phyloP scores from a whole-genome alignment of 1,284 basidiomycete genomes.

The Puccinia novopanici region DNA sequence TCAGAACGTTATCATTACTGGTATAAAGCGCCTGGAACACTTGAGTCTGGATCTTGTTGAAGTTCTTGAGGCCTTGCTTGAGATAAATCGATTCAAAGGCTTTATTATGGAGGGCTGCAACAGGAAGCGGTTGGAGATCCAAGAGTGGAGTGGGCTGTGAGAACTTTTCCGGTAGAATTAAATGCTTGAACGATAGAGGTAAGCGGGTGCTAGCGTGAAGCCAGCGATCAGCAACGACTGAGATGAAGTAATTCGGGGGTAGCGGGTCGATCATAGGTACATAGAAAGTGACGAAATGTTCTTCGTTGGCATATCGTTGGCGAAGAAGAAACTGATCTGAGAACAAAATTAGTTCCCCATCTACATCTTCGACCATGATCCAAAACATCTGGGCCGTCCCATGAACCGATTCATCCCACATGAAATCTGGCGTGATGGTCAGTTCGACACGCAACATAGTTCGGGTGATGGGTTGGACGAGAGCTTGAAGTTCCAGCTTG shows the following conservation, averaged over 20 bases:
- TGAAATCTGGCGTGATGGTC: slow-evolving; percentile 91
- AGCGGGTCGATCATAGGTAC: slow-evolving; percentile 96
- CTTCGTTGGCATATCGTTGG: slow-evolving; percentile 72
- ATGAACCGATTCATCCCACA: slow-evolving; percentile 94
- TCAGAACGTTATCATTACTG: slow-evolving; percentile 91
- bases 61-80: slow-evolving; percentile 61
- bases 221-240: slow-evolving; percentile 92
- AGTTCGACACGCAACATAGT: slow-evolving; percentile 83
- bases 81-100: slow-evolving; percentile 85
- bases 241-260: slow-evolving; percentile 97
- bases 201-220: slow-evolving; percentile 89
- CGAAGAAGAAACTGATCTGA: slow-evolving; percentile 89
- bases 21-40: slow-evolving; percentile 97
- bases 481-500: slow-evolving; percentile 86
- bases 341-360: slow-evolving; percentile 92
- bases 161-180: slow-evolving; percentile 96
- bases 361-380: slow-evolving; percentile 93
- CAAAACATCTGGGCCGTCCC: slow-evolving; percentile 84
- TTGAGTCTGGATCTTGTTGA: slow-evolving; percentile 99
- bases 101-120: slow-evolving; percentile 86
- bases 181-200: slow-evolving; percentile 95
- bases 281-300: slow-evolving; percentile 86
- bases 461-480: slow-evolving; percentile 89
- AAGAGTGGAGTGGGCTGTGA: slow-evolving; percentile 87
- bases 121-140: slow-evolving; percentile 85